phyloP scores from a whole-genome alignment of 371 early-diverging fungal species.

The Conidiobolus incongruus region DNA sequence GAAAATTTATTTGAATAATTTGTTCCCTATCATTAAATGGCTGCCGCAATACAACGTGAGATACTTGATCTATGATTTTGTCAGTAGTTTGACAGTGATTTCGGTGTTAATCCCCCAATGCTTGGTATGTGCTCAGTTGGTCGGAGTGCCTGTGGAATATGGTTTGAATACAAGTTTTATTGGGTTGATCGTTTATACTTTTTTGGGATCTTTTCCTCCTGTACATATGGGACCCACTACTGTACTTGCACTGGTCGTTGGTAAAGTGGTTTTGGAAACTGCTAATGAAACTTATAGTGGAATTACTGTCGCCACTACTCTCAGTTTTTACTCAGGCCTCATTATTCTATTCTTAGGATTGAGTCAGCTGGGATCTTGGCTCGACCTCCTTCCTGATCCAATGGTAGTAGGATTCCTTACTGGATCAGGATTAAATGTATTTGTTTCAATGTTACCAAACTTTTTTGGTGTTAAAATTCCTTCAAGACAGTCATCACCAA shows the following conservation, averaged over 20 bases:
- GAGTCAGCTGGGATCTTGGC: slow-evolving; percentile 50
- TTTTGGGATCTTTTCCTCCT: slow-evolving; percentile 68
- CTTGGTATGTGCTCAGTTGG: slow-evolving; percentile 65
- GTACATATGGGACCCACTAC: slow-evolving; percentile 76
- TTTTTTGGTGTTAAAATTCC: slow-evolving; percentile 51
- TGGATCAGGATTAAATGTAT: slow-evolving; percentile 47
- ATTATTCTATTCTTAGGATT: slow-evolving; percentile 42
- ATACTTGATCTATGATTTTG: slow-evolving; percentile 55
- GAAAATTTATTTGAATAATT: no score
- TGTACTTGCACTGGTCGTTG: slow-evolving; percentile 47
- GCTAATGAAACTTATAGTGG: neutral
- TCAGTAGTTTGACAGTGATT: slow-evolving; percentile 67
- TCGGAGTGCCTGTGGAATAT: slow-evolving; percentile 50
- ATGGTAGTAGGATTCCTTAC: slow-evolving; percentile 47
- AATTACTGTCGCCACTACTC: neutral
- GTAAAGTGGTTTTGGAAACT: slow-evolving; percentile 22
- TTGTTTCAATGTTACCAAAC: slow-evolving; percentile 36
- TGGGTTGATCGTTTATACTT: slow-evolving; percentile 45
- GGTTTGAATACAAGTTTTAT: slow-evolving; percentile 71
- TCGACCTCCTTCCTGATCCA: slow-evolving; percentile 61
- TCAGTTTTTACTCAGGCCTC: slow-evolving; percentile 12
- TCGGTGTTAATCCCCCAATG: slow-evolving; percentile 62
- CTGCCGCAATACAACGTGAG: slow-evolving; percentile 13
- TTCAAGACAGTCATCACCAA: slow-evolving; percentile 20
- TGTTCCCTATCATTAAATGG: no score